These are phyloP conservation scores for Mucor indicus DNA, from an alignment of 371 early-diverging fungal species.

Conservation along the genomic window DNA sequence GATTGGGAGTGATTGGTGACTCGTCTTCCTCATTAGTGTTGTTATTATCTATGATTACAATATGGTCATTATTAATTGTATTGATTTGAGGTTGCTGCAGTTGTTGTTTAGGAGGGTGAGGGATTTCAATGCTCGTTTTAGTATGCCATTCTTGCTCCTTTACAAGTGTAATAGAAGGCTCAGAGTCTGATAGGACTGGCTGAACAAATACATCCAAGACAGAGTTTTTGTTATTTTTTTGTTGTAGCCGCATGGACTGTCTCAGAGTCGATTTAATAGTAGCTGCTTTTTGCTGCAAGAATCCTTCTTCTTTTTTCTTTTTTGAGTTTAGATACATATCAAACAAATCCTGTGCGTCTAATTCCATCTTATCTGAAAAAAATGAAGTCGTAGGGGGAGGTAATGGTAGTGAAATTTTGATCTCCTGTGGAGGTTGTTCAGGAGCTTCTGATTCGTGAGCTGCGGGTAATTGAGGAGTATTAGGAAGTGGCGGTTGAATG, in stretches of 20 bases:
- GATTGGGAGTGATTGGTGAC: slow-evolving; percentile 8
- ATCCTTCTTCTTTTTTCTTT: slow-evolving; percentile 1
- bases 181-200: no score
- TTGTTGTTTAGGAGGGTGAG: neutral
- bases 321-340: slow-evolving; percentile 21
- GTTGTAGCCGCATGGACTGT: slow-evolving; percentile 18
- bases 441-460: slow-evolving; percentile 13
- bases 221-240: neutral
- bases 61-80: neutral
- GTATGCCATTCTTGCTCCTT: no score
- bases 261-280: slow-evolving; percentile 28
- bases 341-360: slow-evolving; percentile 30
- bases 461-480: neutral
- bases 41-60: no score
- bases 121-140: no score
- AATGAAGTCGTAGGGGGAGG: slow-evolving; percentile 32
- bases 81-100: neutral
- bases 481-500: neutral
- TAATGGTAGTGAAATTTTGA: slow-evolving; percentile 24
- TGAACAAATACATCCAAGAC: no score
- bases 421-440: slow-evolving; percentile 30
- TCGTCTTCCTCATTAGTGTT: no score
- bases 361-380: slow-evolving; percentile 42
- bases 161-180: no score
- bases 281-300: slow-evolving; percentile 25